These are phyloP conservation scores for Stemphylium lycopersici DNA, from an alignment of 2,329 filamentous ascomycete species.

Conservation along the genomic window DNA sequence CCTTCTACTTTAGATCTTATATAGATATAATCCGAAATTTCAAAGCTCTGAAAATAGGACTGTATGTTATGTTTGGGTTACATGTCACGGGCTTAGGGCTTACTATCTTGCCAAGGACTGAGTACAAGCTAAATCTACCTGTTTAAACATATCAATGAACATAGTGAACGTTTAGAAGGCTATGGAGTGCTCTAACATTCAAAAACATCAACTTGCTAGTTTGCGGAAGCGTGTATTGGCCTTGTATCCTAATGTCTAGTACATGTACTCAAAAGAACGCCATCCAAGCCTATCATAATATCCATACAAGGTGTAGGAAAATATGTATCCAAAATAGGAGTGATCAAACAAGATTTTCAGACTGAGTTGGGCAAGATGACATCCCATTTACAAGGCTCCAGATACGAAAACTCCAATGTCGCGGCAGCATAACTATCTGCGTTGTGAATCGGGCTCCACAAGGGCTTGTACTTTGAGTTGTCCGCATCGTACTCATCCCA, in stretches of 20 bases:
- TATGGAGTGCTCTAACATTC: background rate
- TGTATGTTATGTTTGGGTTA: background rate
- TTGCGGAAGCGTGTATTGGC: background rate
- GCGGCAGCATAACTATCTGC: slow-evolving; percentile 10
- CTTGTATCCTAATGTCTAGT: background rate
- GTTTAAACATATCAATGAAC: background rate
- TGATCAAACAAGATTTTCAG: background rate
- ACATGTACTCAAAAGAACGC: background rate
- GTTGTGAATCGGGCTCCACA: slow-evolving; percentile 4
- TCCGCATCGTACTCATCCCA: slow-evolving; percentile 11
- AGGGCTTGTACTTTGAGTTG: slow-evolving; percentile 11
- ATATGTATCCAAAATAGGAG: background rate
- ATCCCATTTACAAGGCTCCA: slow-evolving; percentile 7
- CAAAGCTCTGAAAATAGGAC: background rate
- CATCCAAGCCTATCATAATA: background rate
- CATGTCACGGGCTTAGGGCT: background rate
- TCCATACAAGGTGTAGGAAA: background rate
- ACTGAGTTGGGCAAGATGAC: slow-evolving; percentile 6
- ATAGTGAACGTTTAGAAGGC: background rate
- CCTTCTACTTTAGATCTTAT: background rate
- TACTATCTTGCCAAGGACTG: background rate
- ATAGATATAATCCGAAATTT: background rate
- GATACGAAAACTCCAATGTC: slow-evolving; percentile 5
- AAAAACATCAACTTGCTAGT: background rate
- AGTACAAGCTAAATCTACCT: background rate